A percentile compares a stretch with the other conserved stretches of the same genome.
Evolutionary conservation across 768 basidiomycete species (phyloP).

Genomic region (Gautieria morchelliformis): DNA sequence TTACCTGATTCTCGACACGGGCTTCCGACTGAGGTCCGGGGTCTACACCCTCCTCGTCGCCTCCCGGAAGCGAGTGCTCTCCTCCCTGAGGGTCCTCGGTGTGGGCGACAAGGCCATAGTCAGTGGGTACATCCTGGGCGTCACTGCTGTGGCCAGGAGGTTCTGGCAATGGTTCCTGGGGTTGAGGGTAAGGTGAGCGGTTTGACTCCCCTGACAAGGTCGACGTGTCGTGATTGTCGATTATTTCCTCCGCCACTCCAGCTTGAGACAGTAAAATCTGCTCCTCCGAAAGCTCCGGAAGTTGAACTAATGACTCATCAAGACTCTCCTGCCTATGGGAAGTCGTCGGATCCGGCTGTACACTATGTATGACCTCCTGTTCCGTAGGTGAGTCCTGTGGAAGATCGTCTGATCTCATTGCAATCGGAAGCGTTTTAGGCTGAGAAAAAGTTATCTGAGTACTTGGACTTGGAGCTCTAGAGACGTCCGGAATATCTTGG

Average conservation of each 20-base stretch:
- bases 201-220: not conserved
- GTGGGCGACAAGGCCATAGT: not conserved
- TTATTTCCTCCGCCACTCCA: not conserved
- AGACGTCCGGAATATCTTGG: slow-evolving; percentile 6
- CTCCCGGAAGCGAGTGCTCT: not conserved
- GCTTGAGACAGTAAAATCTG: not conserved
- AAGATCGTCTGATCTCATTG: not conserved
- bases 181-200: not conserved
- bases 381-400: not conserved
- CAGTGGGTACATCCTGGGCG: not conserved
- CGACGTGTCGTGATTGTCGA: not conserved
- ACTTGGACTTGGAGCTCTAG: slow-evolving; percentile 1
- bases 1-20: not conserved
- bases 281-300: not conserved
- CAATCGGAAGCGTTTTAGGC: not conserved
- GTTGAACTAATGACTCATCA: not conserved
- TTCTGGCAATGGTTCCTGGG: not conserved
- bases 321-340: not conserved
- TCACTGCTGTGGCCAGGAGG: not conserved
- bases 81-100: not conserved
- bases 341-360: not conserved
- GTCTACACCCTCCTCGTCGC: not conserved
- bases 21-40: not conserved
- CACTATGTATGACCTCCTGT: not conserved
- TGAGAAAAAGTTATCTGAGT: not conserved